Base-by-base conservation (phyloP, 441 rosid genomes). In the Erodium moschatum region DNA sequence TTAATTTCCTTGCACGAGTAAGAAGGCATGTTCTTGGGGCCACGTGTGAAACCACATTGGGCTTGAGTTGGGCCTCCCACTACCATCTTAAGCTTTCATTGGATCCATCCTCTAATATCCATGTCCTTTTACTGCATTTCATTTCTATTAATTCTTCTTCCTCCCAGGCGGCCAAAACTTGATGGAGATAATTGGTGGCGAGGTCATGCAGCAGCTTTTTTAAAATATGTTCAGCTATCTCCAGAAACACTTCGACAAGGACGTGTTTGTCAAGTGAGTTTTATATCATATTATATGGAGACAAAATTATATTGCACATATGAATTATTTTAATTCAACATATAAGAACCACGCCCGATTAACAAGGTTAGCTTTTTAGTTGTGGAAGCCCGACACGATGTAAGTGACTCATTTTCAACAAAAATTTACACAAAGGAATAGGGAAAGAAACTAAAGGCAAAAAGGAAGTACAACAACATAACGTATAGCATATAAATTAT, bases 151-250 rank as follows among this genome's bases (percentile, higher is more conserved):
- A 70, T 68, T n/a, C 69, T 16, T 69, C 69, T 74, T 56, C 64
- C 73, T 68, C 42, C 33, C 74, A 91, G 97, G 80, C 75, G 90
- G 72, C 97, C 97, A 8, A 42, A 72, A 67, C 90, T 92, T 72
- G 82, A 81, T 64, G 97, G 97, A 60, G 97, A 92, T 77, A 92
- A 92, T 61, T 92, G 97, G 91, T 89, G 96, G 96, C 81, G 96
- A 68, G 97, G 98, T 74, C 96, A 92, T 79, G 97, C 97, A 62
- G 87, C 97, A 73, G 97, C 98, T 67, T 92, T 85, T 81, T 76
- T 90, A 66, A 92, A 89, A 73, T 82, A 82, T 68, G 78, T 81
- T 46, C 72, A 86, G 69, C 83, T 84, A 72, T 84, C 93, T 20
- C 67, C 87, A 69, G 87, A 82, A 46, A 83, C 81, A 71, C 94